These are phyloP conservation scores for Lachancea fermentati DNA, from an alignment of 805 yeast genomes.

Conservation along the genomic window DNA sequence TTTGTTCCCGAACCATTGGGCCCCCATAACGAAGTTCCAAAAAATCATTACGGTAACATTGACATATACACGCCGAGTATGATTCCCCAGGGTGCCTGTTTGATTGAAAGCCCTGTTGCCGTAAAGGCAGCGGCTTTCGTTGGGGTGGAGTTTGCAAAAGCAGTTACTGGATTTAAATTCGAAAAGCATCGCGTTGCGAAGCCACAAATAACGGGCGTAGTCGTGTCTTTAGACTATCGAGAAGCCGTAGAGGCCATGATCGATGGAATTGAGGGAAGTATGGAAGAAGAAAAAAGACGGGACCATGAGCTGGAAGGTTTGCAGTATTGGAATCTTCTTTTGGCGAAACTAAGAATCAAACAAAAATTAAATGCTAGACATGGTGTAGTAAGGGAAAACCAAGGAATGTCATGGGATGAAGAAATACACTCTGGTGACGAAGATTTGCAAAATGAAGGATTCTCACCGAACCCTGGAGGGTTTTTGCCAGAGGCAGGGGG, in stretches of 20 bases:
- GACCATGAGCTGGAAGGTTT: constrained; percentile 45
- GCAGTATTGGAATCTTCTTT: constrained; percentile 30
- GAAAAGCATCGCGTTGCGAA: constrained; percentile 44
- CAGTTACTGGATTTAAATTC: constrained; percentile 84
- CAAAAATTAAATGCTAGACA: constrained; percentile 41
- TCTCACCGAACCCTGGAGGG: constrained; percentile 9
- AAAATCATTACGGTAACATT: constrained; percentile 76
- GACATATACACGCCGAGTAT: constrained; percentile 73
- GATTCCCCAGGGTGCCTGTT: constrained; percentile 77
- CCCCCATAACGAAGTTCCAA: constrained; percentile 59
- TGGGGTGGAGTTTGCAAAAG: constrained; percentile 76
- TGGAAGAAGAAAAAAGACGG: constrained; percentile 36
- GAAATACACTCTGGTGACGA: constrained; percentile 7
- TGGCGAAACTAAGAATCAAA: constrained; percentile 31
- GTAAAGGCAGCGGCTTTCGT: constrained; percentile 66
- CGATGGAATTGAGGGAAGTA: constrained; percentile 23
- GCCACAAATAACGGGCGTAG: constrained; percentile 69
- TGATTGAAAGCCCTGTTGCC: constrained; percentile 50
- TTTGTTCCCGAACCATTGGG: constrained; percentile 58
- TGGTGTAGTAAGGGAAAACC: constrained; percentile 38
- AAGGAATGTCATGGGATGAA: too few species aligned
- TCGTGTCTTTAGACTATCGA: constrained; percentile 53
- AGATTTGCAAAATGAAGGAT: constrained; percentile 14
- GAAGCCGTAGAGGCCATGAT: constrained; percentile 31
- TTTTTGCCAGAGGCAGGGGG: constrained; percentile 8